phyloP scores from a whole-genome alignment of 169 alveolate genomes.

The Cryptosporidium parvum region DNA sequence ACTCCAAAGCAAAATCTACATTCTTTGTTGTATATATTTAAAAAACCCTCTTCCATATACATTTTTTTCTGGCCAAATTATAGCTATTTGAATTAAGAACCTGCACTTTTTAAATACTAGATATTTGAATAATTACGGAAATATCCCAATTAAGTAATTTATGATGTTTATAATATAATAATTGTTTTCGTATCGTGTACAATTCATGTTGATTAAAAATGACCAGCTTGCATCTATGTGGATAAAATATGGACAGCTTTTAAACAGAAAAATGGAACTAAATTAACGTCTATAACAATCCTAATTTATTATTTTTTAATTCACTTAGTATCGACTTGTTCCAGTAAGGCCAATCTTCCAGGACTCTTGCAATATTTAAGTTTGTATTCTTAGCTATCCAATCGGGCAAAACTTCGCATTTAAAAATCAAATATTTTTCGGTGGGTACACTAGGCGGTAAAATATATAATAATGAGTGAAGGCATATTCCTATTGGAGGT shows the following conservation, averaged over 20 bases:
- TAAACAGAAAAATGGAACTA: too few relatives aligned
- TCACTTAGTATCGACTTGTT: neutral
- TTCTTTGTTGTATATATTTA: constrained; percentile 8
- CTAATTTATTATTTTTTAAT: neutral
- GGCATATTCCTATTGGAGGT: constrained; percentile 64
- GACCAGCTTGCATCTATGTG: neutral
- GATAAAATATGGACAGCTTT: neutral
- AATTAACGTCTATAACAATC: neutral
- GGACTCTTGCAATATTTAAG: neutral
- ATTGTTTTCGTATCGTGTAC: neutral
- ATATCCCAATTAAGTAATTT: neutral
- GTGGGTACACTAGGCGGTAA: constrained; percentile 12
- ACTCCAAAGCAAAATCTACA: constrained; percentile 63
- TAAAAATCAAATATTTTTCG: neutral
- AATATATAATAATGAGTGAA: constrained; percentile 49
- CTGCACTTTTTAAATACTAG: too few relatives aligned
- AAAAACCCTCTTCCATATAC: neutral
- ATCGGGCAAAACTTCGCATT: constrained; percentile 33
- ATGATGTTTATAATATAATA: too few relatives aligned
- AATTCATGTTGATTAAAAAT: neutral
- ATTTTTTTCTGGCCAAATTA: neutral
- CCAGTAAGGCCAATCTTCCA: constrained; percentile 53
- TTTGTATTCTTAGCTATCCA: constrained; percentile 22
- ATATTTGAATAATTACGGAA: neutral
- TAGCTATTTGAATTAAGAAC: neutral